Evolutionary conservation across 805 yeast species (phyloP).

Genomic region (Ogataea saltuana): DNA sequence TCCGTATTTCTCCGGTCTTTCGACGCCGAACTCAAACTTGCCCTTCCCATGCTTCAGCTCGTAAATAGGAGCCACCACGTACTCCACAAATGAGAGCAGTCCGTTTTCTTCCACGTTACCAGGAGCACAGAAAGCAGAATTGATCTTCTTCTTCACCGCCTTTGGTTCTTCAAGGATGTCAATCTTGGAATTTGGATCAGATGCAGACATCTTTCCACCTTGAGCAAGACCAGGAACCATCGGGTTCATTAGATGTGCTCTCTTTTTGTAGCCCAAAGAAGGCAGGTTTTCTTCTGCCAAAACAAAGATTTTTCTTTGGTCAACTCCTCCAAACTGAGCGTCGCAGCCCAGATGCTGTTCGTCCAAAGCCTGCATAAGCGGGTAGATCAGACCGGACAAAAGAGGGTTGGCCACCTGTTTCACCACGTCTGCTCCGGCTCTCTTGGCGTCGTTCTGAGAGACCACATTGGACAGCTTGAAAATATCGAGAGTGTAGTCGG

Average conservation of each 20-base stretch:
- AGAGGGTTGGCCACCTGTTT: constrained; percentile 95
- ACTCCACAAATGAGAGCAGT: constrained; percentile 78
- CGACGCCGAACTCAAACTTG: constrained; percentile 65
- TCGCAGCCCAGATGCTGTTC: constrained; percentile 88
- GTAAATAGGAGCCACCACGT: constrained; percentile 82
- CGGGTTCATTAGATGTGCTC: constrained; percentile 98
- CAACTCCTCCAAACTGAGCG: constrained; percentile 98
- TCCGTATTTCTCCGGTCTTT: constrained; percentile 96
- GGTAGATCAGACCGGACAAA: constrained; percentile 91
- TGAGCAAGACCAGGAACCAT: constrained; percentile 98
- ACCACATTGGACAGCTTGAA: constrained; percentile 83
- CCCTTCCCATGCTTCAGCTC: constrained; percentile 66
- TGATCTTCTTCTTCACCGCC: constrained; percentile 83
- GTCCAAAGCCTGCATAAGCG: constrained; percentile 98
- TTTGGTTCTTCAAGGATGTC: constrained; percentile 91
- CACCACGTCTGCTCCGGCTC: constrained; percentile 99
- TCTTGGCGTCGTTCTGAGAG: constrained; percentile 92
- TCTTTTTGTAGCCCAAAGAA: constrained; percentile 86
- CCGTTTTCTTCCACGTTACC: constrained; percentile 93
- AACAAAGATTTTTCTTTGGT: constrained; percentile 96
- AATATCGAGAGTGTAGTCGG: constrained; percentile 83
- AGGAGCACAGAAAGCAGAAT: constrained; percentile 92
- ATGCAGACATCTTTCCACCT: constrained; percentile 98
- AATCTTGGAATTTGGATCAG: constrained; percentile 97
- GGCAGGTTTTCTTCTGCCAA: constrained; percentile 94